A percentile compares a stretch with the other conserved stretches of the same genome.
These are phyloP conservation scores for Limtongia smithiae DNA, from an alignment of 805 yeast species.

Conservation along the genomic window DNA sequence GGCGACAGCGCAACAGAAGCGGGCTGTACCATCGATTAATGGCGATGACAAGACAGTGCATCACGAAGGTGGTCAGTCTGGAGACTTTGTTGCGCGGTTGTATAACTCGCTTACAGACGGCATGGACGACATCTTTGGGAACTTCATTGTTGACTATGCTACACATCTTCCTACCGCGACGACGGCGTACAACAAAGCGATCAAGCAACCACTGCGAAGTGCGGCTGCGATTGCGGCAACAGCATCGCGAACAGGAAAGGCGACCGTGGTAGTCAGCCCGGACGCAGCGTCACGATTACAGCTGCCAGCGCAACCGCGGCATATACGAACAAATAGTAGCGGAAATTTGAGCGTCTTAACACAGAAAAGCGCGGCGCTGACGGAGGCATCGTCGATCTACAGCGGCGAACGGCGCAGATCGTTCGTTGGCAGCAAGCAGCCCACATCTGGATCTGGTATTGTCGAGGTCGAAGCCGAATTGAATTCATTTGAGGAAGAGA, in stretches of 20 bases:
- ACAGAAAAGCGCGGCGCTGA: background rate
- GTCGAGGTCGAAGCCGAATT: slow-evolving; percentile 42
- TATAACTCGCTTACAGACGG: slow-evolving; percentile 24
- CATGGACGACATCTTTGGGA: slow-evolving; percentile 26
- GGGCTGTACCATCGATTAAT: background rate
- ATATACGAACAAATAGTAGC: slow-evolving; percentile 2
- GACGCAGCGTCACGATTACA: background rate
- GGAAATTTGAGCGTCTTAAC: slow-evolving; percentile 9
- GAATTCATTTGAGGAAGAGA: slow-evolving; percentile 47
- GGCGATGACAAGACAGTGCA: background rate
- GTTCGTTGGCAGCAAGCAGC: slow-evolving; percentile 1
- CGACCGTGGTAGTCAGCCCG: background rate
- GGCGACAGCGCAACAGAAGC: background rate
- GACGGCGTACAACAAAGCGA: slow-evolving; percentile 13
- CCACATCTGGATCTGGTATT: background rate
- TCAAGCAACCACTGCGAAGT: background rate
- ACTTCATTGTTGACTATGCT: slow-evolving; percentile 26
- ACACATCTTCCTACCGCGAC: slow-evolving; percentile 14
- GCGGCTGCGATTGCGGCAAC: too few relatives aligned
- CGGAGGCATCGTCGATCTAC: background rate
- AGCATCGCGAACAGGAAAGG: background rate
- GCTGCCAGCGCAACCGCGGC: background rate
- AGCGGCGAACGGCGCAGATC: background rate
- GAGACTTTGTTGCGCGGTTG: slow-evolving; percentile 20
- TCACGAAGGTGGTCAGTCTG: slow-evolving; percentile 3